These are phyloP conservation scores for Trichoderma simmonsii DNA, from an alignment of 2,329 filamentous ascomycete species.

Conservation along the genomic window DNA sequence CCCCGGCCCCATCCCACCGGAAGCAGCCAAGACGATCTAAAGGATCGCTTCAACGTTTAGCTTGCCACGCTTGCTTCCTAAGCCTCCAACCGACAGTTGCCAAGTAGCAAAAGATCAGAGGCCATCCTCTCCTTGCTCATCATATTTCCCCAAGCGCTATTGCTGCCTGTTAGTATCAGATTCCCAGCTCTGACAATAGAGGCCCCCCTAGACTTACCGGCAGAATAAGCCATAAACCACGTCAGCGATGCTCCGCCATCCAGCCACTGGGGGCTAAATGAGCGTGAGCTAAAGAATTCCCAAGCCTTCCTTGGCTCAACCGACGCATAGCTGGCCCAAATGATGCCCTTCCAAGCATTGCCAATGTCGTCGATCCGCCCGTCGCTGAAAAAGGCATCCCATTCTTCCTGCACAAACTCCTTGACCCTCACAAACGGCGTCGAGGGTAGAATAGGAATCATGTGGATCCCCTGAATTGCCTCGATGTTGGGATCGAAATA, in stretches of 20 bases:
- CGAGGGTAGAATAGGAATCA: conserved; percentile 71
- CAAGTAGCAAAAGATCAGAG: not conserved
- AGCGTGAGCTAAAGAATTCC: conserved; percentile 66
- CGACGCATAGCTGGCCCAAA: conserved; percentile 79
- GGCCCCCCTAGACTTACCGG: conserved; percentile 54
- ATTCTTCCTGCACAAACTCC: conserved; percentile 77
- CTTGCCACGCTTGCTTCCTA: not conserved
- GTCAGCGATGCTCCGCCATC: conserved; percentile 81
- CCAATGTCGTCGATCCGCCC: conserved; percentile 61
- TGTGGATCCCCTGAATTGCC: conserved; percentile 76
- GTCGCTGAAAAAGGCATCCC: conserved; percentile 72
- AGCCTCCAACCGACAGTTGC: not conserved
- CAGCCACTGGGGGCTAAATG: conserved; percentile 66
- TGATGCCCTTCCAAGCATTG: conserved; percentile 81
- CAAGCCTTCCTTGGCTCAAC: conserved; percentile 68
- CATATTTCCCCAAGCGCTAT: conserved; percentile 18
- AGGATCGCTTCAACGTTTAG: not conserved
- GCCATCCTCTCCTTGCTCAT: not conserved
- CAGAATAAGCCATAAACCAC: conserved; percentile 80
- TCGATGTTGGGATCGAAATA: conserved; percentile 76
- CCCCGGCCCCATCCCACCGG: not conserved
- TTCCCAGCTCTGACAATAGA: conserved; percentile 16
- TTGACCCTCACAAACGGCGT: conserved; percentile 64
- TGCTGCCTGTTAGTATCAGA: conserved; percentile 6
- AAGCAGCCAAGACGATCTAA: conserved; percentile 1